Evolutionary conservation across 1,284 basidiomycete species (phyloP), one percentile per base, ranked within the genome.

Genomic region (Flammula alnicola): DNA sequence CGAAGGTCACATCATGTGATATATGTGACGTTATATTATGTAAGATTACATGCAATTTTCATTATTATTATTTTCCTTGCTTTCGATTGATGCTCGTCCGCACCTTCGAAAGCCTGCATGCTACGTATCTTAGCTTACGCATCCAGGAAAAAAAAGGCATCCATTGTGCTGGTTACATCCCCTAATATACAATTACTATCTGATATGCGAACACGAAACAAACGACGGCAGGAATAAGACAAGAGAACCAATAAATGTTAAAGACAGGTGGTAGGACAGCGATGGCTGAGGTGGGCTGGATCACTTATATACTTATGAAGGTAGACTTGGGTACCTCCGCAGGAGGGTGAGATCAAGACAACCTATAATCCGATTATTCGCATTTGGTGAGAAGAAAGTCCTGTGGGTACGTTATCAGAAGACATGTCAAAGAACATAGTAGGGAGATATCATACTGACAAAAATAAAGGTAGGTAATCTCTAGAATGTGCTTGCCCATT

Each of bases 401-500:
- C n/a, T n/a, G n/a, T n/a, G n/a, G n/a, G n/a, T n/a, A n/a, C n/a
- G n/a, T n/a, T n/a, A n/a, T n/a, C n/a, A n/a, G n/a, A n/a, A n/a
- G n/a, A n/a, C n/a, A n/a, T n/a, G n/a, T n/a, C n/a, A n/a, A n/a
- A n/a, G n/a, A n/a, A n/a, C n/a, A n/a, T n/a, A n/a, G n/a, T n/a
- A 23, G 19, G 17, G 8, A 20, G 5, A 12, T 14, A 47, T 39
- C 19, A 16, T 39, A 47, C 35, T 22, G 19, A 32, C 23, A 22
- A 16, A 44, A 26, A 33, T 30, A 30, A 17, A 30, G 19, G 32
- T 42, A n/a, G n/a, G n/a, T 27, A 9, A 23, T 32, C 26, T 49
- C 54, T 58, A 69, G 43, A 68, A 63, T 30, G 66, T 67, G 52
- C 55, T 67, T 25, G 67, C 66, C 67, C 67, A 69, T 22, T 63